Base-by-base conservation (phyloP, 192 early-diverging fungal genomes). In the Coemansia sp. region DNA sequence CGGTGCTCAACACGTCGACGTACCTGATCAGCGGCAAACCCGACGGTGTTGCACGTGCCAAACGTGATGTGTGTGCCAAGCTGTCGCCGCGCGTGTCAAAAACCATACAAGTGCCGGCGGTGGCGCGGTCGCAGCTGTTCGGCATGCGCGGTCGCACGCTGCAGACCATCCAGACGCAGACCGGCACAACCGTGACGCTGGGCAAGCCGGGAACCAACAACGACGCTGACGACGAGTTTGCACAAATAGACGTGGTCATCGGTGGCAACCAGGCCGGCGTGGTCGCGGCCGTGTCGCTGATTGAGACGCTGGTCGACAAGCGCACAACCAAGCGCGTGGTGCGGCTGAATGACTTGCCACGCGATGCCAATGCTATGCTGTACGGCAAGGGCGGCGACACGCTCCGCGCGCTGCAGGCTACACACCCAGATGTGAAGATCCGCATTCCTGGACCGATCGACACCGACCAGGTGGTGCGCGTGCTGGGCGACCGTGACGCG, bases 241-340 rank as follows among this genome's bases (percentile, higher is more conserved):
- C 89, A 16, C 48, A 68, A 16, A n/a, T 73, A 7, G 72, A 72
- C 33, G 82, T 94, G 32, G 86, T 84, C 54, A 91, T 99, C 61
- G 90, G 87, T 33, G 97, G 97, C 60, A 92, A 96, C 82, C 81
- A 69, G 40, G 85, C 87, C 28, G 92, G 94, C 34, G 91, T 98
- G 48, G 82, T 83, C 56, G 80, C 91, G 25, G 97, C 97, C 45
- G 89, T 90, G 64, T 88, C 89, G 51, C 90, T 91, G 64, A 93
- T 99, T 48, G 87, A 94, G 57, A 83, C 77, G 29, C 85, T 94
- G 55, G 91, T 94, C 22, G 83, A 85, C 32, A 85, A 88, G 83
- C 87, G 88, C 86, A 88, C 92, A n/a, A 85, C 88, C 33, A 91
- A 87, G 59, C 80, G 84, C 31, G 90, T 73, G 31, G 72, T 88